Evolutionary conservation across 73 alveolate species (phyloP).

Genomic region (Paramecium primaurelia): DNA sequence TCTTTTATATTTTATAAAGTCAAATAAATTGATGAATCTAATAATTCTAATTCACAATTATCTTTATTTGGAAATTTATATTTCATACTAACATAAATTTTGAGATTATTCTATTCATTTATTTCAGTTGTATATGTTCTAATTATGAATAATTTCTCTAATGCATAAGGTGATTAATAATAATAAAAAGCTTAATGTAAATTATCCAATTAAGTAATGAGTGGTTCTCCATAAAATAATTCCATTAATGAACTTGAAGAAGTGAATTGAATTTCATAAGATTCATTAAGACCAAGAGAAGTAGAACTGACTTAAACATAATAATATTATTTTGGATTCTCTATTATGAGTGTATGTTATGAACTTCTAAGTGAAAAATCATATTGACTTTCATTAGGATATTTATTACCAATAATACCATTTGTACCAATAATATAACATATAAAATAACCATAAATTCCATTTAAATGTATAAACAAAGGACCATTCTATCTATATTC

Average conservation of each 20-base stretch:
- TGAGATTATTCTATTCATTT: neutral
- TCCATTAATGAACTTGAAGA: neutral
- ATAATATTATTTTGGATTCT: neutral
- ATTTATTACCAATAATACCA: neutral
- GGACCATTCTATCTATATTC: neutral
- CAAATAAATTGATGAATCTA: neutral
- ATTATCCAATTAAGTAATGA: neutral
- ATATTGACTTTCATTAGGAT: neutral
- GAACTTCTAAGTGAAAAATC: neutral
- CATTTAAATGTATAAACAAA: neutral
- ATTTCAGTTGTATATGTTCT: neutral
- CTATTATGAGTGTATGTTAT: neutral
- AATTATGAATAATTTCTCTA: neutral
- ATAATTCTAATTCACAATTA: neutral
- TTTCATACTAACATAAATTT: neutral
- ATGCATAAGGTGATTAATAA: neutral
- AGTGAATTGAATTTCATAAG: neutral
- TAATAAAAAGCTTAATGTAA: neutral
- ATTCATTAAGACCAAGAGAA: neutral
- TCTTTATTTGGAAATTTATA: neutral
- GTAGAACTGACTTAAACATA: neutral
- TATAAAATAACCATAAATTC: neutral
- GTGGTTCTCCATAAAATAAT: conserved; percentile 28
- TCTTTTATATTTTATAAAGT: neutral
- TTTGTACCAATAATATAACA: neutral